Evolutionary conservation across 495 filamentous ascomycete species (phyloP).

Genomic region (Poronia punctata): DNA sequence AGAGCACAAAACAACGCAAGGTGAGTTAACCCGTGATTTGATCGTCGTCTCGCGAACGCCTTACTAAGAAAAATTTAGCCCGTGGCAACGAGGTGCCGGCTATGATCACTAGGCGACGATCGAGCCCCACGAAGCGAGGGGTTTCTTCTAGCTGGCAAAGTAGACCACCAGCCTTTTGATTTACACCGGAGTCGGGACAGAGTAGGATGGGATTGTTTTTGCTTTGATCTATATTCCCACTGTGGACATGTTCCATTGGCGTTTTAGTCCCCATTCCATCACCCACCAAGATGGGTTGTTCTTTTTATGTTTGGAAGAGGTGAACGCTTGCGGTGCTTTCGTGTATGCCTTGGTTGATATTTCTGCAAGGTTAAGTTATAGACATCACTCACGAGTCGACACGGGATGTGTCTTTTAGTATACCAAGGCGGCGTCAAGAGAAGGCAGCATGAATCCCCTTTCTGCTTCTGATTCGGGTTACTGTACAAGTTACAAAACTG

Average conservation of each 20-base stretch:
- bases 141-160: constrained; percentile 21
- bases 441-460: constrained; percentile 2
- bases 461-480: constrained; percentile 16
- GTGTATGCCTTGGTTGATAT: neutral
- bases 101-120: constrained; percentile 36
- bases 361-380: constrained; percentile 4
- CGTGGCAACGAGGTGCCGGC: constrained; percentile 50
- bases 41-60: neutral
- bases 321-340: neutral
- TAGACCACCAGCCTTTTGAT: constrained; percentile 14
- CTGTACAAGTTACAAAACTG: constrained; percentile 19
- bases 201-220: constrained; percentile 21
- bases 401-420: constrained; percentile 16
- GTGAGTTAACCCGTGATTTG: constrained; percentile 25
- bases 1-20: constrained; percentile 40
- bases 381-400: constrained; percentile 12
- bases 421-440: constrained; percentile 19
- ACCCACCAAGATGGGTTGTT: neutral
- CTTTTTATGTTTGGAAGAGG: neutral
- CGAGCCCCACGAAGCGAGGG: constrained; percentile 7
- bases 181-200: constrained; percentile 21
- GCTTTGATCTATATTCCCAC: constrained; percentile 18
- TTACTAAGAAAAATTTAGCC: constrained; percentile 28
- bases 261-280: constrained; percentile 3
- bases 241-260: constrained; percentile 7